Conservation (phyloP, 768 basidiomycete species). For the Hygrocybe punicea region DNA sequence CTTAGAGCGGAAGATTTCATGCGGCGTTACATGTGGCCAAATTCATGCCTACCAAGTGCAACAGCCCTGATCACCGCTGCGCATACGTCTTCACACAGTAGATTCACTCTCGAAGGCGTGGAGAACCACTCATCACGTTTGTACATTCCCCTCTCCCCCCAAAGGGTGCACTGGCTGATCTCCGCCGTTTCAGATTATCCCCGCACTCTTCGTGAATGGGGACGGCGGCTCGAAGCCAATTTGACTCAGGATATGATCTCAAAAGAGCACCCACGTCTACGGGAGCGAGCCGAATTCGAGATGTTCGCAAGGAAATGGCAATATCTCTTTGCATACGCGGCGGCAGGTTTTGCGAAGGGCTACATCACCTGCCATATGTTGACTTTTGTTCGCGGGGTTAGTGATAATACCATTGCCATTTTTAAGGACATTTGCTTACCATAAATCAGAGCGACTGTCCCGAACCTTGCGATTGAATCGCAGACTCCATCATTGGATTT, state of each 20-base stretch:
- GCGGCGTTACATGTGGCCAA: slow-evolving; percentile 87
- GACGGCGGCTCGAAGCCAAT: slow-evolving; percentile 67
- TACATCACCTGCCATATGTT: slow-evolving; percentile 84
- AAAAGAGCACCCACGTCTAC: slow-evolving; percentile 58
- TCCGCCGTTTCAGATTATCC: slow-evolving; percentile 59
- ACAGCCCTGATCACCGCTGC: slow-evolving; percentile 76
- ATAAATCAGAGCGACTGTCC: slow-evolving; percentile 2
- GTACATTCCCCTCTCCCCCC: slow-evolving; percentile 22
- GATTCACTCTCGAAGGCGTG: slow-evolving; percentile 79
- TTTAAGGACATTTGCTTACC: neutral
- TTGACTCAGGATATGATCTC: slow-evolving; percentile 55
- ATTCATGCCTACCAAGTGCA: slow-evolving; percentile 83
- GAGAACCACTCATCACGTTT: slow-evolving; percentile 80
- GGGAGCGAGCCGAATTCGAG: slow-evolving; percentile 54
- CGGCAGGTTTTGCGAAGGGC: slow-evolving; percentile 73
- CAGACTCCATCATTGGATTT: too few species aligned
- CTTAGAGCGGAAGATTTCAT: slow-evolving; percentile 75
- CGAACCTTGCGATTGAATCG: slow-evolving; percentile 1
- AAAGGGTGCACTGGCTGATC: neutral
- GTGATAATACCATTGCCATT: slow-evolving; percentile 21
- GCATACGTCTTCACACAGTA: slow-evolving; percentile 62
- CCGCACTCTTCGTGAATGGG: slow-evolving; percentile 91
- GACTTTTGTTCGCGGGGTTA: slow-evolving; percentile 63
- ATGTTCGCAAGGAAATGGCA: slow-evolving; percentile 81
- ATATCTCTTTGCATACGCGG: slow-evolving; percentile 79